phyloP scores from a whole-genome alignment of 1,139 yeast genomes.

The Zygoascus meyerae region DNA sequence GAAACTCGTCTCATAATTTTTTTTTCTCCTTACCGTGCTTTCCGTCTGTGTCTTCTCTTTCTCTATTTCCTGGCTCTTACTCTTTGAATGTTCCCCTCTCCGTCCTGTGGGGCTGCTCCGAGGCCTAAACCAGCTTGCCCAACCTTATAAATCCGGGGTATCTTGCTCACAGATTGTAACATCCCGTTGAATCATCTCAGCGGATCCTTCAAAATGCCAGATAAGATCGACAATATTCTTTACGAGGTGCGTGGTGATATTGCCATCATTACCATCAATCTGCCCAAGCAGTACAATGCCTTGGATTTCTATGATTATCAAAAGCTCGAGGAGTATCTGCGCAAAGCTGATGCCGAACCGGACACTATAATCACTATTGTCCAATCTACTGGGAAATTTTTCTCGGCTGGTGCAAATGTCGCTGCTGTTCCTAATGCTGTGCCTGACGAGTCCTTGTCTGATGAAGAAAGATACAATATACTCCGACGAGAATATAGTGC shows the following conservation, averaged over 20 bases:
- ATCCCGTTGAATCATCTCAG: background rate
- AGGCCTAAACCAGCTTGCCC: background rate
- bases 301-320: constrained; percentile 62
- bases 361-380: constrained; percentile 61
- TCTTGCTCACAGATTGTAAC: background rate
- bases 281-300: constrained; percentile 62
- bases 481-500: constrained; percentile 17
- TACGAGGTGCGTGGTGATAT: constrained; percentile 47
- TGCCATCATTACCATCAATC: constrained; percentile 63
- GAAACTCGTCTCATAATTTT: too few relatives aligned
- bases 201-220: background rate
- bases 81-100: background rate
- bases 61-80: background rate
- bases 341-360: constrained; percentile 62
- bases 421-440: constrained; percentile 22
- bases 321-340: constrained; percentile 53
- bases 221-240: background rate
- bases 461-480: constrained; percentile 25
- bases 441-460: constrained; percentile 12
- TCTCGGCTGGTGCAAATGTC: constrained; percentile 84
- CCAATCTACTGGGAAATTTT: constrained; percentile 67
- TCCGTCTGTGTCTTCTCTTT: too few relatives aligned
- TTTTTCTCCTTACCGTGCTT: too few relatives aligned
- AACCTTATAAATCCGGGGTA: too few relatives aligned
- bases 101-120: background rate